A percentile compares a stretch with the other conserved stretches of the same genome.
These are phyloP conservation scores for Cladosporium colombiae DNA, from an alignment of 2,329 filamentous ascomycete species.

Conservation along the genomic window DNA sequence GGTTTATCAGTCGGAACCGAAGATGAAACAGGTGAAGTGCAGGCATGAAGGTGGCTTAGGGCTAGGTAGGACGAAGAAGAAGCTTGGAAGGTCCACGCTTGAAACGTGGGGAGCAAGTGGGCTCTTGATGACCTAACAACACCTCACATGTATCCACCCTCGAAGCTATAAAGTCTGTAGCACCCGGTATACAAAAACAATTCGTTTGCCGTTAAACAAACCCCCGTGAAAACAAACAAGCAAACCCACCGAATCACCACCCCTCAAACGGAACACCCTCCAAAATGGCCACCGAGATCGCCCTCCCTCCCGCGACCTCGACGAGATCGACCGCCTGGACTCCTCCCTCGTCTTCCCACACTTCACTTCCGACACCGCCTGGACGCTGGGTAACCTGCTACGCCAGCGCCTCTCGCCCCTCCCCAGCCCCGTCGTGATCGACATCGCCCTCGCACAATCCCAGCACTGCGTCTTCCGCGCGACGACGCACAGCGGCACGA, in stretches of 20 bases:
- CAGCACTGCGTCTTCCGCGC: constrained; percentile 64
- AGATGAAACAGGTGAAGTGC: not conserved
- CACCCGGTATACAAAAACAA: not conserved
- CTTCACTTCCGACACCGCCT: constrained; percentile 67
- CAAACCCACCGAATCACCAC: not conserved
- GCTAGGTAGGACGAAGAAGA: not conserved
- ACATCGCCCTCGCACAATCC: constrained; percentile 61
- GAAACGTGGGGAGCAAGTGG: not conserved
- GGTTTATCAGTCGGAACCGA: not conserved
- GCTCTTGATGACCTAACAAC: constrained; percentile 1
- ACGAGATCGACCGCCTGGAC: constrained; percentile 45
- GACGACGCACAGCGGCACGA: constrained; percentile 65
- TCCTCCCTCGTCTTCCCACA: constrained; percentile 48
- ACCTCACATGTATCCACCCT: not conserved
- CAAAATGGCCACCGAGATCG: constrained; percentile 14
- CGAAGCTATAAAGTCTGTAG: constrained; percentile 12
- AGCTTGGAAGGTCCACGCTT: constrained; percentile 1
- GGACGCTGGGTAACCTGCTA: constrained; percentile 64
- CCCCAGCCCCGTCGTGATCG: constrained; percentile 60
- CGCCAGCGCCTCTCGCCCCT: constrained; percentile 62
- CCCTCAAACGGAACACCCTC: not conserved
- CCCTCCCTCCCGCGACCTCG: constrained; percentile 36
- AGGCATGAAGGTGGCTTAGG: not conserved
- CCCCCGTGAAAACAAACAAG: no score
- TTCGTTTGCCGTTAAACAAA: no score